Base-by-base conservation (phyloP, 2,329 filamentous ascomycete species). In the Penicillium janthinellum region DNA sequence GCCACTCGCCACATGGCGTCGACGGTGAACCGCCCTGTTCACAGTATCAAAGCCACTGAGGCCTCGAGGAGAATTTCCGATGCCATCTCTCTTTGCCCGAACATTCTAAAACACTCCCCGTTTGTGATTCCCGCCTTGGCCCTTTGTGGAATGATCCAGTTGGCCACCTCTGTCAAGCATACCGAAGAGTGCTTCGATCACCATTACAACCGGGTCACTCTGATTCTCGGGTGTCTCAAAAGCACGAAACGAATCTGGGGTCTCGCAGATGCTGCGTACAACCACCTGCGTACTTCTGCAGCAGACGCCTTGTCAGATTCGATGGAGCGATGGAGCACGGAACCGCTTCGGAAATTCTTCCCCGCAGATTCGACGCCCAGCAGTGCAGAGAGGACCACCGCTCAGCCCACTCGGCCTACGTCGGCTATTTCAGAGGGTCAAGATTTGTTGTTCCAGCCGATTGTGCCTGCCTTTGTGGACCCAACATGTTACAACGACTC, bases 111-210 rank as follows among this genome's bases (percentile, higher is more conserved):
- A 57, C 67, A 74, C 50, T 73, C 67, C 1, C 73, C 73, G 1
- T 73, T 76, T 35, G 63, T 70, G 14, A 69, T 75, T 12, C 65
- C 69, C 2, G 65, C 67, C 1, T 45, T 74, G 28, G 63, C 67
- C 5, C 63, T 76, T 4, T 75, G 71, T 42, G 74, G 74, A 0
- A 68, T 75, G 63, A 69, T 75, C 31, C 74, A 76, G 58, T 68
- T 76, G 3, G 71, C 72, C 5, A 75, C 73, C 0, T 69, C 65
- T 14, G 66, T 66, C 6, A 72, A 67, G n/a, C 74, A 76, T 51
- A 71, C 69, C 2, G 65, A 70, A 20, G 73, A 75, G n/a, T 76
- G 74, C 47, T 72, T 72, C n/a, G 74, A 76, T 31, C 74, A 76
- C 35, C 74, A 76, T 49, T 72, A 69, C 28, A 76, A 76, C 47